Base-by-base conservation (phyloP, 2,329 filamentous ascomycete species). In the Xylaria sp. region DNA sequence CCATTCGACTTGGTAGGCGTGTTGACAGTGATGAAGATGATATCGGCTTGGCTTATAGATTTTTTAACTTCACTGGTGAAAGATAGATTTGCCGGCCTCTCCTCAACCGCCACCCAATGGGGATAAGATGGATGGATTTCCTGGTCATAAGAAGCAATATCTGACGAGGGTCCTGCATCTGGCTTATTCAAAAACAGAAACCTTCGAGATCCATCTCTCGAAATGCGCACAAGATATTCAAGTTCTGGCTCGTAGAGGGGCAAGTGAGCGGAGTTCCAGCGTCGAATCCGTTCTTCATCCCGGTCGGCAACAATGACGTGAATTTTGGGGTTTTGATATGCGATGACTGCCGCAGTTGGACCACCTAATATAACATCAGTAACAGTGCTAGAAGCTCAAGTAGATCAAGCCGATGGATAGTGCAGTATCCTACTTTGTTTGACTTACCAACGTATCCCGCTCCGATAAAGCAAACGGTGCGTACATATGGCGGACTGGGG, bases 221-320 rank as follows among this genome's bases (percentile, higher is more conserved):
- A 84, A 50, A 87, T 80, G 64, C 86, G 83, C 33, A 94, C 86
- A 61, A 93, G 85, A 52, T 91, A 84, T 57, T 83, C 79, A 25
- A 94, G 81, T 11, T 88, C 89, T 0, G 89, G 89, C 76, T 94
- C 91, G 76, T 91, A 89, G 65, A 94, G 91, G 45, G 91, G 91
- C 15, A 92, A 84, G 66, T 89, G 84, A 46, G 83, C 80, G 1
- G 90, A 91, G 70, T 92, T 89, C 91, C 91, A 94, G 63, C 85
- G 84, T 52, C 82, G 82, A 65, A 94, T 92, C 47, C 90, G 86
- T 40, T 75, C 77, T 54, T 80, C 80, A 73, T 92, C 88, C 63
- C 85, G 81, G 73, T 94, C 91, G 37, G 93, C 87, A n/a, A 94
- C 90, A 19, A 87, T 91, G 42, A 94, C 89, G 50, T 81, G 82